Base-by-base conservation (phyloP, 441 rosid genomes). In the Pelargonium myrrhifolium region DNA sequence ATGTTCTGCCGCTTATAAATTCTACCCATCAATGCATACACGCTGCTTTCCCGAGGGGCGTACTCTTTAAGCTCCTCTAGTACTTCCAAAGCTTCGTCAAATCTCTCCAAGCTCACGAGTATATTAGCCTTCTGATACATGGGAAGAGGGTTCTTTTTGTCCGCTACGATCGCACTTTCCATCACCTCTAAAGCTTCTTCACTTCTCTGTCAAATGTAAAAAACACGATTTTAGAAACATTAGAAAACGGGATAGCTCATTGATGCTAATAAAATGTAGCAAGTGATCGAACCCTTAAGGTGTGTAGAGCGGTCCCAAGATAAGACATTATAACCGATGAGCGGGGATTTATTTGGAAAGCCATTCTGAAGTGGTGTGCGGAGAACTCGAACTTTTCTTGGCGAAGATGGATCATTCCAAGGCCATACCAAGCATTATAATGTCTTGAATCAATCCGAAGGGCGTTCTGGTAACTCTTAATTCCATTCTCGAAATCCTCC, bases 71-170 rank as follows among this genome's bases (percentile, higher is more conserved):
- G 94, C 87, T 90, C 97, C 81, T 94, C 96, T 6, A 94, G 86
- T 61, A 92, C 92, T 75, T 87, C 87, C 35, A 92, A 75, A 69
- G 99, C 99, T 82, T 89, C 92, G 6, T 90, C 92, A 73, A 84
- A 84, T 45, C 76, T 81, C 79, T 86, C 94, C 82, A 92, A 68
- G 80, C 89, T 82, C 72, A 87, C 82, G 12, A 94, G 97, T 64
- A 94, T 86, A 73, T 89, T 92, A 55, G 99, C 99, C 86, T 94
- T 94, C 76, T 92, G 96, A 79, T 92, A 94, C 97, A 90, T 87
- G 45, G 99, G 98, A 78, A 92, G 94, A 70, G 99, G 98, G 70
- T 92, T 94, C 75, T 92, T 94, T 76, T 82, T 84, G 70, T 94
- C 98, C 4, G 99, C 95, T 71, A 84, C 64, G 69, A 94, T 87